Conservation (phyloP, 129 eudicot species). For the Flaveria ramosissima region DNA sequence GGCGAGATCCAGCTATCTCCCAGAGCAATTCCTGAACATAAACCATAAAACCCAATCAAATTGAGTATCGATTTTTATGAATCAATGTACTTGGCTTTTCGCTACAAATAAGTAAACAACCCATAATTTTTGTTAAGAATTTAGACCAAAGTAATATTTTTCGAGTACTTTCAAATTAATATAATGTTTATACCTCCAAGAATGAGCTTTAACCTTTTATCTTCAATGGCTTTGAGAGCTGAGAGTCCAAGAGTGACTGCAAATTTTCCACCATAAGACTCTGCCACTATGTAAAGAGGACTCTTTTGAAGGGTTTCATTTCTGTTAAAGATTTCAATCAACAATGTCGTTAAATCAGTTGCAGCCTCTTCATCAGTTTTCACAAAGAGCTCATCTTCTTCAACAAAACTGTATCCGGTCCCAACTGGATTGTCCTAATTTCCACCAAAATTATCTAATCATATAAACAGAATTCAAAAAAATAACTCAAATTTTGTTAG, state of each 20-base stretch:
- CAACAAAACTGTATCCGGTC: constrained; percentile 89
- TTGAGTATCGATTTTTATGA: neutral
- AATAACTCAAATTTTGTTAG: neutral
- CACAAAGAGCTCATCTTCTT: constrained; percentile 53
- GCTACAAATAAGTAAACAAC: neutral
- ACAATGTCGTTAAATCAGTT: constrained; percentile 64
- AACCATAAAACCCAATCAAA: constrained; percentile 1
- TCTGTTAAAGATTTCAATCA: constrained; percentile 56
- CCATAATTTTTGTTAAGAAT: neutral
- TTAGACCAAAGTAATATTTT: neutral
- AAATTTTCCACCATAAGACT: constrained; percentile 86
- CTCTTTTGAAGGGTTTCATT: constrained; percentile 56
- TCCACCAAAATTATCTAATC: constrained; percentile 15
- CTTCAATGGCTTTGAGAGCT: constrained; percentile 68
- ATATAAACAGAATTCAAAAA: neutral
- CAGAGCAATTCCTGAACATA: constrained; percentile 66
- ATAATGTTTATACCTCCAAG: constrained; percentile 62
- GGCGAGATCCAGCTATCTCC: constrained; percentile 96
- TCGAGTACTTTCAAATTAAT: neutral
- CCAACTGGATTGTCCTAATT: constrained; percentile 95
- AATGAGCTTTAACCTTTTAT: constrained; percentile 55
- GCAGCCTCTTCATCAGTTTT: constrained; percentile 88
- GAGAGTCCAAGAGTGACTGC: constrained; percentile 76
- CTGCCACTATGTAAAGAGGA: constrained; percentile 78
- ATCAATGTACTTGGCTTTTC: neutral